Conservation (phyloP, 805 yeast genomes). For the Sugiyamaella boreocaroliniensis region DNA sequence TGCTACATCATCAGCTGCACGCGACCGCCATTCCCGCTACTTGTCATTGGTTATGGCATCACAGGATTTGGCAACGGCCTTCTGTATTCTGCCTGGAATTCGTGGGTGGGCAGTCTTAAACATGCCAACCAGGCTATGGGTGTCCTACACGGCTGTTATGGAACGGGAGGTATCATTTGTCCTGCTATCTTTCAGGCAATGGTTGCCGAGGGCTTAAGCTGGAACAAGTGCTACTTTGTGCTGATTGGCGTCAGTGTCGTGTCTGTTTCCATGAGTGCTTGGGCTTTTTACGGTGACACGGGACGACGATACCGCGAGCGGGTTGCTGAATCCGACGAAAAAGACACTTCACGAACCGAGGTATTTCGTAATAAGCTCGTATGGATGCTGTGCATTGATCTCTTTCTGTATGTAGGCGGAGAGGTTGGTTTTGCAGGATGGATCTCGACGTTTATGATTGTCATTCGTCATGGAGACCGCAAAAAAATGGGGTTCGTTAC, state of each 20-base stretch:
- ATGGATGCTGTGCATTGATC: constrained; percentile 38
- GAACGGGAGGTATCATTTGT: constrained; percentile 62
- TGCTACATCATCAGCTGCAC: constrained; percentile 36
- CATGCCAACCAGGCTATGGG: constrained; percentile 57
- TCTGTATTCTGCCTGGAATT: constrained; percentile 48
- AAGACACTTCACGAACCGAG: not conserved
- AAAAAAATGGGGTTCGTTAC: constrained; percentile 52
- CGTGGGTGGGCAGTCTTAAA: constrained; percentile 41
- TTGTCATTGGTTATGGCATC: constrained; percentile 36
- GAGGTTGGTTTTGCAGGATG: constrained; percentile 67
- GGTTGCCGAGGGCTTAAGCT: constrained; percentile 42
- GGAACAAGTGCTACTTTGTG: constrained; percentile 52
- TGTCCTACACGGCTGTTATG: constrained; percentile 60
- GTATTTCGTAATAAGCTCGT: not conserved
- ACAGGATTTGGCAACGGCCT: constrained; percentile 52
- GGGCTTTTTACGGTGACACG: constrained; percentile 38
- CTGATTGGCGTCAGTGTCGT: constrained; percentile 36
- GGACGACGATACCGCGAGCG: constrained; percentile 8
- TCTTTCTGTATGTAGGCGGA: constrained; percentile 60
- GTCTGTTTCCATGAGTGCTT: constrained; percentile 32
- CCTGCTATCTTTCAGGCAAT: constrained; percentile 59
- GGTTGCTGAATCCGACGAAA: constrained; percentile 1
- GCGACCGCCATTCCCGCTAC: constrained; percentile 38
- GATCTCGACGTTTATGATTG: constrained; percentile 55
- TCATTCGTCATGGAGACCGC: constrained; percentile 43